Evolutionary conservation across 495 filamentous ascomycete genomes (phyloP), one percentile per base, ranked within the genome.

Genomic region (Thermothielavioides terrestris): DNA sequence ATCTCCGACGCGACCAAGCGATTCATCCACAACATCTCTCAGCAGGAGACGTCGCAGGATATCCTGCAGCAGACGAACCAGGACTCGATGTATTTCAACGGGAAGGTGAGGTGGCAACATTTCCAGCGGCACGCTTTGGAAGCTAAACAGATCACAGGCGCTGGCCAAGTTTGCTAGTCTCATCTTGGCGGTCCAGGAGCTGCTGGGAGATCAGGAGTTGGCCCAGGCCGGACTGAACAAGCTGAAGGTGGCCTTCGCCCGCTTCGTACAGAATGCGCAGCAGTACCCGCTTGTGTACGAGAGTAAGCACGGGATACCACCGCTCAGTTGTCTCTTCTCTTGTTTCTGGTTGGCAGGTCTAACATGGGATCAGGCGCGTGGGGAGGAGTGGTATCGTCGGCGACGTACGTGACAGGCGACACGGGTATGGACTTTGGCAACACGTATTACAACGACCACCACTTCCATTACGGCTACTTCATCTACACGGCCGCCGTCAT

Each of bases 61-160:
- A 84, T 95, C 42, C 59, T 69, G 20, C 61, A 64, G 5, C 84
- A 94, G 61, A 81, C 80, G 4, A 77, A 92, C 51, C 73, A 89
- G 27, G 77, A 94, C 62, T 94, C 85, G 53, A 94, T 96, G 85
- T 98, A 98, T 67, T 98, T 86, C 62, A 84, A 84, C 54, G 91
- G 91, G 54, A 98, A 98, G 73, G 81, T 77, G 60, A 56, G 43
- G 26, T 14, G 22, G 31, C 17, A 6, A 15, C 0, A 25, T 20
- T 26, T 8, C 7, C 6, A 6, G 3, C 11, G 23, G 17, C 0
- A 17, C 9, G 27, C 2, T 9, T 4, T 28, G 12, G 25, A n/a
- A 30, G 1, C 12, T n/a, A 36, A 32, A 34, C 62, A 71, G 28
- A 71, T 46, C 14, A 42, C 34, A 83, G 78, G 88, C 84, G 0